A percentile compares a stretch with the other conserved stretches of the same genome.
These are phyloP conservation scores for Hymenoscyphus fructigenus DNA, from an alignment of 2,329 filamentous ascomycete genomes.

Conservation along the genomic window DNA sequence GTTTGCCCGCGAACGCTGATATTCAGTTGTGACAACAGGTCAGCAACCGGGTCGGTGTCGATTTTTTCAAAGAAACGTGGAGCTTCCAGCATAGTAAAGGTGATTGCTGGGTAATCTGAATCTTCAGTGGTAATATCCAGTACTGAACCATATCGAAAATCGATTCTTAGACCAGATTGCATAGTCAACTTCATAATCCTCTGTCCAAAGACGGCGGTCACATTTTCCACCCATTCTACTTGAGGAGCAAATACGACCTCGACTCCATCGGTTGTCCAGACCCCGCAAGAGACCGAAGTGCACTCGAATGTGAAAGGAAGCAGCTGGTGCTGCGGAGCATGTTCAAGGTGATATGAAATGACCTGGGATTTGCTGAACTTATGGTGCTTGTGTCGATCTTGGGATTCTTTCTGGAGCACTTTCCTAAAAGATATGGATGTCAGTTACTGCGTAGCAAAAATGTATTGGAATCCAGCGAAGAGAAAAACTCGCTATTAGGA, in stretches of 20 bases:
- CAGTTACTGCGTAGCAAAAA: too few relatives aligned
- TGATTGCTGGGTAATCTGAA: constrained; percentile 41
- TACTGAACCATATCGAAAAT: constrained; percentile 45
- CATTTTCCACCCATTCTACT: constrained; percentile 42
- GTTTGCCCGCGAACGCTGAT: constrained; percentile 7
- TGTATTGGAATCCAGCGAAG: too few relatives aligned
- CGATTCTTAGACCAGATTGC: constrained; percentile 38
- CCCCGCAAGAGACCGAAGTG: constrained; percentile 41
- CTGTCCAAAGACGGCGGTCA: constrained; percentile 40
- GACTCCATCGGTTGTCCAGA: constrained; percentile 42
- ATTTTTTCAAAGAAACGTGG: constrained; percentile 47
- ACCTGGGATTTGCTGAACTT: neutral
- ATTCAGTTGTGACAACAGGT: constrained; percentile 14
- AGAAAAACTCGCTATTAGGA: too few relatives aligned
- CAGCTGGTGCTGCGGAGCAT: constrained; percentile 10
- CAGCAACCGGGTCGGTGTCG: constrained; percentile 9
- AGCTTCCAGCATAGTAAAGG: constrained; percentile 51
- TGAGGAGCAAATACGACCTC: constrained; percentile 44
- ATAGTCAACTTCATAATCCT: constrained; percentile 44
- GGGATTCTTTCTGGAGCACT: constrained; percentile 27
- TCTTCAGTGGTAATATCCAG: constrained; percentile 43
- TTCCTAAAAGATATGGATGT: neutral
- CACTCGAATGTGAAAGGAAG: constrained; percentile 36
- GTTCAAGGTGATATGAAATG: neutral
- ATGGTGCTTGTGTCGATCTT: constrained; percentile 17